Base-by-base conservation (phyloP, 1,284 basidiomycete genomes). In the Bondarzewia mesenterica region DNA sequence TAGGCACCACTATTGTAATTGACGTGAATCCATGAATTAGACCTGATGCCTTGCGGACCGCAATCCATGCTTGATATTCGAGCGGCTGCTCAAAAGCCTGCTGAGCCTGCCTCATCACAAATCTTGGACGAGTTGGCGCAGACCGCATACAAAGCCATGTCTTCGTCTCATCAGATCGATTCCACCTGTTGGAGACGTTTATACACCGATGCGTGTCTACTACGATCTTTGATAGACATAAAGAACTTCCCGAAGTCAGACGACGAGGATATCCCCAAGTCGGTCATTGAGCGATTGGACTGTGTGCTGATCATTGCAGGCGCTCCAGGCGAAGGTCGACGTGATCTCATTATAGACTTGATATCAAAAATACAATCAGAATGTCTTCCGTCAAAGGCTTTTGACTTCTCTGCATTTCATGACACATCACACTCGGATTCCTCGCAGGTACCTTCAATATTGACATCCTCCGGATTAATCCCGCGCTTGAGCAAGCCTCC, bases 291-390 rank as follows among this genome's bases (percentile, higher is more conserved):
- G 5, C 66, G 72, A 12, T 68, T 97, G 25, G 94, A 98, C 60
- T 73, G 73, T 57, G 84, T 85, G 1, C 83, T 95, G 54, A 83
- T 97, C 55, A 74, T 95, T 40, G 86, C 92, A 7, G 93, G 93
- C 1, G 80, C 83, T 1, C 73, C 82, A 21, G 89, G 89, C 6
- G 61, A 72, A 23, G 70, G 71, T 5, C 69, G 87, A 42, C 63
- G 79, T 29, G 78, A 85, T 27, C 60, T 84, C 42, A 72, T 89
- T 8, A 71, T 80, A 35, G 67, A 69, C 16, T 61, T 89, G 29
- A 88, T 96, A 52, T 54, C 58, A 29, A 54, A 52, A 14, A 60
- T 75, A 3, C 80, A 82, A 57, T 15, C 49, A 10, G 40, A 51
- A 3, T 52, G 56, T 42, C 46, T 41, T 46, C 57, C 46, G 48